Conservation (phyloP, 129 eudicot genomes). For the Glebionis coronaria region DNA sequence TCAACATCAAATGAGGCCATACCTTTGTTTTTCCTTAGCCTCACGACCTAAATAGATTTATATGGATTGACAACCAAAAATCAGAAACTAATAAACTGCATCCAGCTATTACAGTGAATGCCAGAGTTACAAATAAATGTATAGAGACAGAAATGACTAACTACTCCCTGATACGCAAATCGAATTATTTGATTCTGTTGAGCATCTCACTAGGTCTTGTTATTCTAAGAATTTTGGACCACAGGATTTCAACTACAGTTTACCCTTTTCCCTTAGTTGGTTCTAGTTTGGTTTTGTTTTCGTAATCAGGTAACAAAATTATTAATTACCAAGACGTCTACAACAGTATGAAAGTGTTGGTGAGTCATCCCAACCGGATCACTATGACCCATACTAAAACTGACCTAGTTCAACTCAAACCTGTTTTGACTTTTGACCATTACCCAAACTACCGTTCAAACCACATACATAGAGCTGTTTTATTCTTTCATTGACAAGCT, state of each 20-base stretch:
- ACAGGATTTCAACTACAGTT: neutral
- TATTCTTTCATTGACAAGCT: neutral
- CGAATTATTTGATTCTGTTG: neutral
- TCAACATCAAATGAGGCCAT: slow-evolving; percentile 59
- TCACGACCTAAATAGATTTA: slow-evolving; percentile 52
- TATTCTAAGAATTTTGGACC: neutral
- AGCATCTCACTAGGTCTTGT: neutral
- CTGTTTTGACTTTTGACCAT: slow-evolving; percentile 6
- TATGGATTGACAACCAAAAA: slow-evolving; percentile 3
- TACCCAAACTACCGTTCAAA: neutral
- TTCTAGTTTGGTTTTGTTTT: neutral
- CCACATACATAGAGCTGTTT: neutral
- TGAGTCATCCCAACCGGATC: neutral
- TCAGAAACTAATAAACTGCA: slow-evolving; percentile 3
- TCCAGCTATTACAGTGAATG: slow-evolving; percentile 13
- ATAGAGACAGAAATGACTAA: neutral
- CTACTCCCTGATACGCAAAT: neutral
- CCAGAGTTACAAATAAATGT: neutral
- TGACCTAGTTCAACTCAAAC: neutral
- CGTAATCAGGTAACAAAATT: neutral
- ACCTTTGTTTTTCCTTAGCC: slow-evolving; percentile 85
- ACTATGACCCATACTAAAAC: neutral
- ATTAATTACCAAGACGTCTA: neutral
- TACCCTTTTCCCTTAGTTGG: neutral
- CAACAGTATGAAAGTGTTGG: neutral